Base-by-base conservation (phyloP, 2,329 filamentous ascomycete genomes). In the Calonectria hawksworthii region DNA sequence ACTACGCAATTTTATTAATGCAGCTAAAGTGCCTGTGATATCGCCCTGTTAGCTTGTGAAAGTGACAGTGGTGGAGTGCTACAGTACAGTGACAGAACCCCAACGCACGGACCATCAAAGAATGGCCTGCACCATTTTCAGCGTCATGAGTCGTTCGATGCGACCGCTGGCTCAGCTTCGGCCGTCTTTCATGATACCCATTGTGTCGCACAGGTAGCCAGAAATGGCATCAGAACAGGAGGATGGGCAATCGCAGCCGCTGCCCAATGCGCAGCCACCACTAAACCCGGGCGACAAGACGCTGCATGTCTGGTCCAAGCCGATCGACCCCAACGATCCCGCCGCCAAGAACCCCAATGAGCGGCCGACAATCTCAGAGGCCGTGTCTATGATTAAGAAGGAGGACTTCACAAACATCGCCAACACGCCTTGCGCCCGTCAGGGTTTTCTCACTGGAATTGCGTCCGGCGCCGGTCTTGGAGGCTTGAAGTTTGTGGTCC, bases 401-500 rank as follows among this genome's bases (percentile, higher is more conserved):
- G 88, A 93, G 50, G 95, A 96, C 81, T 94, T 96, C 77, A 84
- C 92, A 56, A 91, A 92, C 56, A 88, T 98, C 68, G 93, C 96
- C 84, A 93, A 94, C 84, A 91, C 92, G 72, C 96, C 96, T 0
- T 99, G 97, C 84, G 94, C 95, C 26, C 90, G 96, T 75, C 94
- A 98, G 82, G 93, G 95, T 2, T 88, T 98, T 68, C 87, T 99
- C 79, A 92, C 94, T 1, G 97, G 96, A 30, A 98, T 99, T 80
- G 94, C 92, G 1, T 90, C 92, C 3, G 97, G 95, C 4, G 94
- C 95, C 76, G 94, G 90, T 5, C 86, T 95, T 38, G 96, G 96
- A 70, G 93, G 93, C 73, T 81, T 96, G 70, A 91, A 94, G 76
- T 94, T 93, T 80, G 88, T 98, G 28, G 86, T 95, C 78, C 92